Percentiles rank a stretch among this genome's conserved stretches.
Evolutionary conservation across 768 basidiomycete genomes (phyloP).

Genomic region (Russula foetens): DNA sequence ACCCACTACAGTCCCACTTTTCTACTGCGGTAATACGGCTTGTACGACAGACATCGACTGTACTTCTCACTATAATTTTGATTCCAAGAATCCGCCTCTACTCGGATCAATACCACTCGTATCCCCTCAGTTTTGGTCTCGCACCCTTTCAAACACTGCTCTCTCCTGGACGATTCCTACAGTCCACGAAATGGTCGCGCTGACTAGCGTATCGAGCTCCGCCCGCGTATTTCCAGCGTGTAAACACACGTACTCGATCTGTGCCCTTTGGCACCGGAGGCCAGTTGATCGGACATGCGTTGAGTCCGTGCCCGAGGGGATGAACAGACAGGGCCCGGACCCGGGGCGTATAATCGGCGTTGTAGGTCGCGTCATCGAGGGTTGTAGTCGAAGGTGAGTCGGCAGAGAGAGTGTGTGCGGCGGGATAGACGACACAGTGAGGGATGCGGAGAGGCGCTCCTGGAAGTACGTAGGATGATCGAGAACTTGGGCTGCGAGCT

Average conservation of each 20-base stretch:
- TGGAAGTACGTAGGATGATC: conserved; percentile 36
- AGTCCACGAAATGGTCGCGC: conserved; percentile 44
- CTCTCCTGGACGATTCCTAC: background rate
- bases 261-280: conserved; percentile 86
- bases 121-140: background rate
- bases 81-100: background rate
- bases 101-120: background rate
- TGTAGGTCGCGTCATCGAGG: conserved; percentile 27
- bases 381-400: conserved; percentile 11
- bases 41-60: background rate
- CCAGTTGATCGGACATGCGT: conserved; percentile 71
- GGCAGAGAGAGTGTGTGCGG: conserved; percentile 28
- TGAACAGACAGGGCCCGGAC: conserved; percentile 70
- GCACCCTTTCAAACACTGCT: too few relatives aligned
- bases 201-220: conserved; percentile 53
- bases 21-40: background rate
- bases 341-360: conserved; percentile 78
- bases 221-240: conserved; percentile 63
- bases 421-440: conserved; percentile 26
- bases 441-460: conserved; percentile 25
- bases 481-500: conserved; percentile 34
- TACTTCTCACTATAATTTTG: conserved; percentile 2
- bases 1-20: too few relatives aligned
- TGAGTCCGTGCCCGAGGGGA: conserved; percentile 45
- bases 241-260: conserved; percentile 78